Percentiles rank a stretch among this genome's conserved stretches.
Evolutionary conservation across 306 rosid genomes (phyloP).

Genomic region (Rosa persica): DNA sequence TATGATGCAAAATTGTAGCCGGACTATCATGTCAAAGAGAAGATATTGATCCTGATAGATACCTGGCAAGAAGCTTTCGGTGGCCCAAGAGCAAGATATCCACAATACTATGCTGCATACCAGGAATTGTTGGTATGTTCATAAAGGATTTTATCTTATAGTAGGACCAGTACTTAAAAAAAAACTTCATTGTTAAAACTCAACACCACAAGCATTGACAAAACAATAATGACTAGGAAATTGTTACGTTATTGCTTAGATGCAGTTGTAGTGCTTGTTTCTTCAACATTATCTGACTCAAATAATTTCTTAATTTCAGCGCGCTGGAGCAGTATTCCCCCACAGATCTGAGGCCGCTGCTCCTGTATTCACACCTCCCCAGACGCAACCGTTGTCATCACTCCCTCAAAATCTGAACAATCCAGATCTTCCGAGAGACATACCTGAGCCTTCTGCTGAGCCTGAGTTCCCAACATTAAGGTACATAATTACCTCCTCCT

Average conservation of each 20-base stretch:
- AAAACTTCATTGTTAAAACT: neutral
- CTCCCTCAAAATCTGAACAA: constrained; percentile 70
- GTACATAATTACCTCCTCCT: constrained; percentile 43
- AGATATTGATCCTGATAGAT: constrained; percentile 82
- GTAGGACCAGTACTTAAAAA: neutral
- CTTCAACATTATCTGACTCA: constrained; percentile 17
- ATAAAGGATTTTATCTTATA: constrained; percentile 11
- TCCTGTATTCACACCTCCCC: constrained; percentile 88
- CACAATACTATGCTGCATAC: constrained; percentile 90
- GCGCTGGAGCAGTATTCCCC: constrained; percentile 92
- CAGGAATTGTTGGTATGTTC: constrained; percentile 84
- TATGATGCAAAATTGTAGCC: constrained; percentile 63
- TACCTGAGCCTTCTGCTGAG: constrained; percentile 71
- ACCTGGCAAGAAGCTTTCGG: constrained; percentile 99
- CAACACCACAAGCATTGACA: neutral
- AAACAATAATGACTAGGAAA: neutral
- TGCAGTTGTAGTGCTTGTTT: constrained; percentile 14
- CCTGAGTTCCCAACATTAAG: constrained; percentile 88
- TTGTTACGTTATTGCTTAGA: neutral
- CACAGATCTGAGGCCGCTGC: constrained; percentile 76
- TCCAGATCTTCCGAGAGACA: constrained; percentile 42
- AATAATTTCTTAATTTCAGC: constrained; percentile 51
- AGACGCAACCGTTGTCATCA: constrained; percentile 83
- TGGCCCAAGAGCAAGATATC: constrained; percentile 94
- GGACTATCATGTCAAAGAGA: constrained; percentile 81